These are phyloP conservation scores for Reticulascus tulasneorum DNA, from an alignment of 2,329 filamentous ascomycete species.

Conservation along the genomic window DNA sequence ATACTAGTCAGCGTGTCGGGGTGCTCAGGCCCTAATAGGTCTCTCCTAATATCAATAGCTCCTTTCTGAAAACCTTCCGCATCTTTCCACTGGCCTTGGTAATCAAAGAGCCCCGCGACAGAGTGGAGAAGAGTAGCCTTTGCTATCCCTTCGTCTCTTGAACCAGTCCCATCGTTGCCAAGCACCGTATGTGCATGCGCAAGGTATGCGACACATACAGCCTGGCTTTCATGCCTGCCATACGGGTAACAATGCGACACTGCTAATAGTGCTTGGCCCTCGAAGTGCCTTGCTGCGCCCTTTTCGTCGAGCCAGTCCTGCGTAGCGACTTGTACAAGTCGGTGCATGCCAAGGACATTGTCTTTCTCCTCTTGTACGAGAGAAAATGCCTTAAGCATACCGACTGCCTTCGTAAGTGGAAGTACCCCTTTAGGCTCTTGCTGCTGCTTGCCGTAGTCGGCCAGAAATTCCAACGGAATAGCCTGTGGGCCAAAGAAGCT, in stretches of 20 bases:
- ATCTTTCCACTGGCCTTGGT: not conserved
- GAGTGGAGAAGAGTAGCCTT: not conserved
- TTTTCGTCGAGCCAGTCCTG: conserved; percentile 21
- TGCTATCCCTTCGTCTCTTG: not conserved
- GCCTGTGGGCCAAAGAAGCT: conserved; percentile 24
- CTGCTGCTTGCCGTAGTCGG: conserved; percentile 5
- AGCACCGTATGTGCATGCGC: conserved; percentile 1
- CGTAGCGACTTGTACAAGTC: conserved; percentile 28
- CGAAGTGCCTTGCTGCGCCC: conserved; percentile 10
- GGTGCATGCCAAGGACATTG: conserved; percentile 24
- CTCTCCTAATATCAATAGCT: not conserved
- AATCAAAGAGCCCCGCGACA: accelerated
- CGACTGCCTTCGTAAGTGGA: conserved; percentile 18
- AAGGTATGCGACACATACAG: not conserved
- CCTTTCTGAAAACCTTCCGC: not conserved
- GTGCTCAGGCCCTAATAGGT: not conserved
- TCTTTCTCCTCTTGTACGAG: conserved; percentile 17
- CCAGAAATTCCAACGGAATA: conserved; percentile 22
- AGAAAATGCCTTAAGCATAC: conserved; percentile 25
- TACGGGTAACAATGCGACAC: conserved; percentile 7
- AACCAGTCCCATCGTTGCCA: accelerated
- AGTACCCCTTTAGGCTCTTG: not conserved
- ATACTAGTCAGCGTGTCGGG: not conserved
- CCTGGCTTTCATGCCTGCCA: not conserved
- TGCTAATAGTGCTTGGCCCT: conserved; percentile 13